Conservation (phyloP, 805 yeast species). For the Starmera amethionina region DNA sequence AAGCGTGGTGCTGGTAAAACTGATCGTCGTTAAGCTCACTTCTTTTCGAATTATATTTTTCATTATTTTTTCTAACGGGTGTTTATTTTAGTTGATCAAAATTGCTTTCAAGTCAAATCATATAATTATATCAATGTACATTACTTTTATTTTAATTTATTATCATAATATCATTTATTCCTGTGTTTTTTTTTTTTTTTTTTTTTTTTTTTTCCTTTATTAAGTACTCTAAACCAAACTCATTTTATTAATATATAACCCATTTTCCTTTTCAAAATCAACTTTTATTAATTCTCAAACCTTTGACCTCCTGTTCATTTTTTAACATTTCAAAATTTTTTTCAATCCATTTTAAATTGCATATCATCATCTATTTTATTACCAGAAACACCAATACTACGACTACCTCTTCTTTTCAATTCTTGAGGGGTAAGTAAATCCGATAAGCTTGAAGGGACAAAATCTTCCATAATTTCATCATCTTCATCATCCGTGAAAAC, state of each 20-base stretch:
- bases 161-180: too few relatives aligned
- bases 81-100: not conserved
- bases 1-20: constrained; percentile 94
- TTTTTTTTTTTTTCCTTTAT: too few relatives aligned
- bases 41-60: not conserved
- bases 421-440: constrained; percentile 81
- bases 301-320: not conserved
- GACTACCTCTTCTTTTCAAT: constrained; percentile 46
- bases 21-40: constrained; percentile 58
- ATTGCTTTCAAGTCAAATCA: not conserved
- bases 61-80: not conserved
- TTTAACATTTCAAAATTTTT: too few relatives aligned
- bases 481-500: constrained; percentile 30
- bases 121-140: not conserved
- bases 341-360: constrained; percentile 1
- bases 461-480: constrained; percentile 53
- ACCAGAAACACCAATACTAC: not conserved
- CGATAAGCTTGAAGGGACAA: constrained; percentile 72
- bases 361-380: not conserved
- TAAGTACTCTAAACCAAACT: too few relatives aligned
- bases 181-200: too few relatives aligned
- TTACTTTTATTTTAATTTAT: too few relatives aligned
- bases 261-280: too few relatives aligned
- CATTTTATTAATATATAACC: too few relatives aligned
- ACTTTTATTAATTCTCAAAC: not conserved